Conservation (phyloP, 371 early-diverging fungal species). For the Coemansia sp. region DNA sequence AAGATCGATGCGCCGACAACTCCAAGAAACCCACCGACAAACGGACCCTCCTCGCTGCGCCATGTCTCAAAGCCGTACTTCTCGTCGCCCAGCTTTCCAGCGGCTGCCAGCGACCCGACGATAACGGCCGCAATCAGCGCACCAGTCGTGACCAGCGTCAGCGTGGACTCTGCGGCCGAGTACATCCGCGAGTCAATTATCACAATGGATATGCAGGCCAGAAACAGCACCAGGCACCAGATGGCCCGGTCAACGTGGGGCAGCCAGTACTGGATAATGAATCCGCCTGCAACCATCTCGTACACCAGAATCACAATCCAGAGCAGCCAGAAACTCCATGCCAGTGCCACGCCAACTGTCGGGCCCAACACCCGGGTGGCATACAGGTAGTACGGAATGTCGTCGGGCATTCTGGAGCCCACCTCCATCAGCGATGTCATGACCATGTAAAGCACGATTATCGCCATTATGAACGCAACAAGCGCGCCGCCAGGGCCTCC, state of each 20-base stretch:
- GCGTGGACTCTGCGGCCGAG: slow-evolving; percentile 69
- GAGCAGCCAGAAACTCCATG: slow-evolving; percentile 75
- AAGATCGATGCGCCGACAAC: slow-evolving; percentile 68
- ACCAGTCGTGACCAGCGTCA: slow-evolving; percentile 61
- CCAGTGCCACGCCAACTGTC: slow-evolving; percentile 72
- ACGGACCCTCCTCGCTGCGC: slow-evolving; percentile 67
- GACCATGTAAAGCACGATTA: slow-evolving; percentile 71
- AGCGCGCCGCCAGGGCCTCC: slow-evolving; percentile 80
- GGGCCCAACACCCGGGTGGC: slow-evolving; percentile 79
- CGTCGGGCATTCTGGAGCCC: slow-evolving; percentile 72
- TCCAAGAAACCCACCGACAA: slow-evolving; percentile 62
- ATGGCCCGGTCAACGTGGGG: slow-evolving; percentile 58
- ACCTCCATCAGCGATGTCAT: slow-evolving; percentile 83
- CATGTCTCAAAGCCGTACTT: slow-evolving; percentile 56
- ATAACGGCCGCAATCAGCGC: slow-evolving; percentile 57
- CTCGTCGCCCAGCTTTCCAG: slow-evolving; percentile 52
- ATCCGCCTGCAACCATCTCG: slow-evolving; percentile 71
- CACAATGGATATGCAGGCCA: slow-evolving; percentile 15
- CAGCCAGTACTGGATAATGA: slow-evolving; percentile 75
- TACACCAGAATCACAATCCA: slow-evolving; percentile 79
- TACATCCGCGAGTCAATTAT: slow-evolving; percentile 54
- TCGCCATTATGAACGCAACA: slow-evolving; percentile 66
- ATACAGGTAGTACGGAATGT: slow-evolving; percentile 74
- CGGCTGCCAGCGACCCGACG: slow-evolving; percentile 60
- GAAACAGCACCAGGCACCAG: slow-evolving; percentile 50